A percentile compares a stretch with the other conserved stretches of the same genome.
phyloP scores from a whole-genome alignment of 352 stramenopile species.

The Phytophthora quininea region DNA sequence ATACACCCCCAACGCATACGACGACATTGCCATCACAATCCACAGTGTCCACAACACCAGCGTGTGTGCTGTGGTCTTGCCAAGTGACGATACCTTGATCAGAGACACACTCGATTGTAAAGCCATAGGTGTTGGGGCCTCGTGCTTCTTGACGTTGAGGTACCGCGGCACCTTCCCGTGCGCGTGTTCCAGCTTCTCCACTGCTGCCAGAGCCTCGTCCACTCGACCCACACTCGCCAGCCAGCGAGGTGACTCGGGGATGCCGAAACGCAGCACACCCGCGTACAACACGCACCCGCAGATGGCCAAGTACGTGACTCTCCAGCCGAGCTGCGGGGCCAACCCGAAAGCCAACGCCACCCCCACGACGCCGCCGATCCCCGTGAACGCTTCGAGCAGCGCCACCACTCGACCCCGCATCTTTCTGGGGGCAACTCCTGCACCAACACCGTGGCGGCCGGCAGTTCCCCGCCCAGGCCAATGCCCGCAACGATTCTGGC shows the following conservation, averaged over 20 bases:
- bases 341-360: slow-evolving; percentile 31
- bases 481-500: slow-evolving; percentile 38
- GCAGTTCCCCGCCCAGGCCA: slow-evolving; percentile 45
- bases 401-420: slow-evolving; percentile 39
- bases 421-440: slow-evolving; percentile 35
- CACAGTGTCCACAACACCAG: slow-evolving; percentile 42
- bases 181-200: slow-evolving; percentile 37
- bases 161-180: slow-evolving; percentile 12
- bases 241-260: slow-evolving; percentile 53
- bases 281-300: slow-evolving; percentile 31
- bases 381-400: slow-evolving; percentile 39
- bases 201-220: slow-evolving; percentile 33
- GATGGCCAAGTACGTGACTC: slow-evolving; percentile 30
- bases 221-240: slow-evolving; percentile 28
- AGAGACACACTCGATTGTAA: background rate
- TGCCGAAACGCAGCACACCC: slow-evolving; percentile 22
- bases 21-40: slow-evolving; percentile 36
- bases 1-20: slow-evolving; percentile 39
- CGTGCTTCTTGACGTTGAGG: slow-evolving; percentile 17
- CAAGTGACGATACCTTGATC: slow-evolving; percentile 3
- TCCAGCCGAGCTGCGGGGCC: slow-evolving; percentile 39
- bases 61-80: slow-evolving; percentile 16
- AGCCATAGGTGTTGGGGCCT: slow-evolving; percentile 5
- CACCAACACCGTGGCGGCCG: slow-evolving; percentile 35
- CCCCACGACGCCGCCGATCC: slow-evolving; percentile 37